Base-by-base conservation (phyloP, 306 rosid species). In the Vigna hirtella region DNA sequence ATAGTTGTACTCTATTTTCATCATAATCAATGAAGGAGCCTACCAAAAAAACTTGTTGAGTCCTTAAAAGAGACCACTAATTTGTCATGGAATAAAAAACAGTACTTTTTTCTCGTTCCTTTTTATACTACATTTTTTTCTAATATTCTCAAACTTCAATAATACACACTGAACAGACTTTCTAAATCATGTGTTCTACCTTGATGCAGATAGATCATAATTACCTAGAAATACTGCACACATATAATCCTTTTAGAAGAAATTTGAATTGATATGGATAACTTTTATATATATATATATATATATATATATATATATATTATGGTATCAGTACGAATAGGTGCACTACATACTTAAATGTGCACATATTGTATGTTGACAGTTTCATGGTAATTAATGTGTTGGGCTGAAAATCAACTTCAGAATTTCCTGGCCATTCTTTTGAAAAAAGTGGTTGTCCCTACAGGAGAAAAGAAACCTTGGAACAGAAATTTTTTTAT, bases 41-140 rank as follows among this genome's bases (percentile, higher is more conserved):
- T 42, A 58, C 77, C 50, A 72, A 77, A 68, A 68, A 73, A 77
- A 22, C 72, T 34, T 40, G 38, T 73, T 81, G 56, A 72, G 56
- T 72, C 63, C 76, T 80, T 63, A 38, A 66, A 72, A 42, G 40
- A 58, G 47, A 30, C 70, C 62, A 38, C 72, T 70, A 45, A 34
- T 11, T 71, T 47, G 22, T 38, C 6, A 56, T 64, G 79, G 72
- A 51, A 71, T 6, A 18, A 52, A 47, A 34, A 13, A 28, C 6
- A 17, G 55, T 67, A 50, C 61, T 22, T 72, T n/a, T 71, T 32
- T n/a, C 1, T 47, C 73, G 70, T 72, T 55, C 70, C 32, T 42
- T 83, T 62, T 9, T 70, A 61, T 32, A n/a, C 45, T 38, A 17
- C 30, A 32, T 22, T 61, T 69, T 9, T 24, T 32, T 18, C 43